Conservation (phyloP, 441 rosid species). For the Populus hybrid region DNA sequence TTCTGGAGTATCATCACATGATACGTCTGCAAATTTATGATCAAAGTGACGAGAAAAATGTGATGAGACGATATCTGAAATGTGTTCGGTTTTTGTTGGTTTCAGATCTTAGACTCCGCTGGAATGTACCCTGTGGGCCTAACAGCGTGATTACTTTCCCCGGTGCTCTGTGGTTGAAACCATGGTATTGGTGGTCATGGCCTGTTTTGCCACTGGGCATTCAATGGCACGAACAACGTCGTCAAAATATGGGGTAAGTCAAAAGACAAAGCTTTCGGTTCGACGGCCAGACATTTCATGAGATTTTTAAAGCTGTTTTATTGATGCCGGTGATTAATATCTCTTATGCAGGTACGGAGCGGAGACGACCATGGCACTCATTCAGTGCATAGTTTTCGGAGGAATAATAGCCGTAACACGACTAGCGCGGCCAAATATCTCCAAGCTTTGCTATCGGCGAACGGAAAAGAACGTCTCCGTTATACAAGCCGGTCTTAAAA, state of each 20-base stretch:
- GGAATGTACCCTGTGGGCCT: conserved; percentile 94
- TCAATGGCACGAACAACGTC: conserved; percentile 78
- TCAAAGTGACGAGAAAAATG: background rate
- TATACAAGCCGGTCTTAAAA: conserved; percentile 52
- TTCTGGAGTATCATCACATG: background rate
- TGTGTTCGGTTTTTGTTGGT: background rate
- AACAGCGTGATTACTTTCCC: conserved; percentile 93
- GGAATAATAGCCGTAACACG: conserved; percentile 62
- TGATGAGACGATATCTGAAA: background rate
- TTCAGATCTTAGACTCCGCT: conserved; percentile 73
- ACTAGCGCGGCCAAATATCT: conserved; percentile 56
- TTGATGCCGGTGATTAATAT: background rate
- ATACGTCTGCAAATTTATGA: background rate
- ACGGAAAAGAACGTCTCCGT: conserved; percentile 50
- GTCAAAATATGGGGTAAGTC: conserved; percentile 61
- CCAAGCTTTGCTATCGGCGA: conserved; percentile 69
- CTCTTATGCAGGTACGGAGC: conserved; percentile 49
- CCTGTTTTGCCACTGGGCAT: conserved; percentile 88
- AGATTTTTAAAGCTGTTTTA: background rate
- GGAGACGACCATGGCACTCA: conserved; percentile 67
- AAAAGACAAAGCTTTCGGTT: background rate
- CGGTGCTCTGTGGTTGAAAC: conserved; percentile 89
- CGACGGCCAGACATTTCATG: background rate
- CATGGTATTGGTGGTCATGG: conserved; percentile 99
- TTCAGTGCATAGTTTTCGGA: conserved; percentile 53